A percentile compares a stretch with the other conserved stretches of the same genome.
These are phyloP conservation scores for Mesotaenium endlicherianum DNA, from an alignment of 139 green algal species.

Conservation along the genomic window DNA sequence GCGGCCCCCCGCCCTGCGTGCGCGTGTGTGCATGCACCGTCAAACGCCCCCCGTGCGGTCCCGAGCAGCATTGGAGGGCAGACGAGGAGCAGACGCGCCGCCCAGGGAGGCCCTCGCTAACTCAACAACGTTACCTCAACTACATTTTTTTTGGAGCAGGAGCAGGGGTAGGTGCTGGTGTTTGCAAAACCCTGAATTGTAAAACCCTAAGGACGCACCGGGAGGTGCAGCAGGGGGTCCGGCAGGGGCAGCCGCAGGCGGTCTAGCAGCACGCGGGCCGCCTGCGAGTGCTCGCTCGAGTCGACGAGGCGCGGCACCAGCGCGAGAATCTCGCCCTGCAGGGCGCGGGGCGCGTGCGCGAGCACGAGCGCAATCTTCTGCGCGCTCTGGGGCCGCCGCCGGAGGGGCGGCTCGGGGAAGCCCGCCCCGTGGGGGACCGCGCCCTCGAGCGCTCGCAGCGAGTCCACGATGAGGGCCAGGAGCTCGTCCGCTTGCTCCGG, in stretches of 20 bases:
- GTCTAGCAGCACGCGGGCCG: constrained; percentile 25
- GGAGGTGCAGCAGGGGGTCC: constrained; percentile 27
- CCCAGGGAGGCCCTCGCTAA: too few relatives aligned
- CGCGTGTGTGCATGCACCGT: too few relatives aligned
- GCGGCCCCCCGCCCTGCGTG: too few relatives aligned
- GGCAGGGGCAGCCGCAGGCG: constrained; percentile 8
- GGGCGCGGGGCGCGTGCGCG: constrained; percentile 41
- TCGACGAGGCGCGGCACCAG: constrained; percentile 58
- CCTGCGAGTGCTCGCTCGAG: constrained; percentile 32
- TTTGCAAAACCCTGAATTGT: not conserved
- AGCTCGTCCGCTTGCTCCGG: constrained; percentile 56
- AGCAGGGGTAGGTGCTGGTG: not conserved
- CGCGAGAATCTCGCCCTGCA: constrained; percentile 57
- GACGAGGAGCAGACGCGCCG: too few relatives aligned
- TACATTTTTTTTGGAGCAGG: not conserved
- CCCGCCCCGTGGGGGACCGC: constrained; percentile 26
- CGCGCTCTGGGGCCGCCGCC: constrained; percentile 37
- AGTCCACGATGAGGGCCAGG: constrained; percentile 55
- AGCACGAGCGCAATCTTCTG: constrained; percentile 53
- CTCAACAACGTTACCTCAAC: too few relatives aligned
- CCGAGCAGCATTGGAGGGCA: too few relatives aligned
- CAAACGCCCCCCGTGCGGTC: too few relatives aligned
- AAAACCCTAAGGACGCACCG: not conserved
- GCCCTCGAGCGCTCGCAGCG: constrained; percentile 44
- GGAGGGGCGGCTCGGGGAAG: constrained; percentile 10